Percentiles rank a stretch among this genome's conserved stretches.
Evolutionary conservation across 1,284 basidiomycete species (phyloP).

Genomic region (Gomphus bonarii): DNA sequence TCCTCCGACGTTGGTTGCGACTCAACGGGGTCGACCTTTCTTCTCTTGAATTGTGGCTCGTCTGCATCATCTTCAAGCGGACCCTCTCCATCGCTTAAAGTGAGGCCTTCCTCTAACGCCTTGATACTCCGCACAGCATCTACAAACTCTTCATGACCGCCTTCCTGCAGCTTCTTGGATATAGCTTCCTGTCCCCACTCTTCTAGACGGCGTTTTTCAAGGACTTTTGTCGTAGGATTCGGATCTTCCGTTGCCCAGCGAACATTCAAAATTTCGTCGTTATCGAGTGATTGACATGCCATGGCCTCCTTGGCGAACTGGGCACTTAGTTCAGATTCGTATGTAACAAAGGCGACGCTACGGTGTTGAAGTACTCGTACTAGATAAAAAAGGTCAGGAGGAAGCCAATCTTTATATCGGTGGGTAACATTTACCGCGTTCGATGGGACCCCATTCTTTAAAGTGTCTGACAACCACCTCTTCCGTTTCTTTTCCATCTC

Average conservation of each 20-base stretch:
- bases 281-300: slow-evolving; percentile 96
- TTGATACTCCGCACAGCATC: slow-evolving; percentile 77
- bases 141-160: slow-evolving; percentile 76
- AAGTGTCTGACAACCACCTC: slow-evolving; percentile 88
- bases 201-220: slow-evolving; percentile 74
- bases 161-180: slow-evolving; percentile 35
- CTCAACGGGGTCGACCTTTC: slow-evolving; percentile 16
- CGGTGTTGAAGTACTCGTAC: slow-evolving; percentile 91
- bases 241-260: slow-evolving; percentile 97
- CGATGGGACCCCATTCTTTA: slow-evolving; percentile 95
- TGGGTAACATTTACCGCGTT: slow-evolving; percentile 57
- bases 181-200: slow-evolving; percentile 80
- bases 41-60: slow-evolving; percentile 17
- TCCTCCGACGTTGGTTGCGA: slow-evolving; percentile 18
- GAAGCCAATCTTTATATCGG: slow-evolving; percentile 1
- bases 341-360: slow-evolving; percentile 96
- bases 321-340: slow-evolving; percentile 75
- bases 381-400: slow-evolving; percentile 19
- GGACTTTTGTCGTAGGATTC: slow-evolving; percentile 79
- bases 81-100: slow-evolving; percentile 32
- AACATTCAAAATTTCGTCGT: slow-evolving; percentile 96
- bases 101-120: slow-evolving; percentile 75
- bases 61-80: slow-evolving; percentile 21
- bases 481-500: slow-evolving; percentile 80
- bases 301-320: slow-evolving; percentile 99